Conservation (phyloP, 345 rosid genomes). For the Heritiera fomes region DNA sequence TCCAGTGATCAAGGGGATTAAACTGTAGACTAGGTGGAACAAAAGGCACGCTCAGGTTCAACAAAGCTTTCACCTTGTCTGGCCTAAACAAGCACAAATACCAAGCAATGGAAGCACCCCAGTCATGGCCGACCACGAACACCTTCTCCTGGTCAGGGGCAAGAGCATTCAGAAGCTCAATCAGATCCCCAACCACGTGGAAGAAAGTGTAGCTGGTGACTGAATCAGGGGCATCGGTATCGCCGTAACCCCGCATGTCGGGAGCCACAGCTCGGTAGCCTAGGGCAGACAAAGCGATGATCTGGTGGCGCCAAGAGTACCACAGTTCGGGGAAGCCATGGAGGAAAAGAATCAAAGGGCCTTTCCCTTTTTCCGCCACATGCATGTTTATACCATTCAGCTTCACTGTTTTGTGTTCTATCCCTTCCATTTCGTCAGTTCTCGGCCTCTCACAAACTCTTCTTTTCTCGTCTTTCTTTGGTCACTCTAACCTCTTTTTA, state of each 20-base stretch:
- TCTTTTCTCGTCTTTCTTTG: too few relatives aligned
- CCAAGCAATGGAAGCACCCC: constrained; percentile 71
- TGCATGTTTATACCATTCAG: constrained; percentile 32
- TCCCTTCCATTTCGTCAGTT: constrained; percentile 9
- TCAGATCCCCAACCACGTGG: constrained; percentile 52
- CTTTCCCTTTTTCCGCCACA: constrained; percentile 55
- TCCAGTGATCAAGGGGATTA: constrained; percentile 33
- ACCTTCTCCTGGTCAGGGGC: constrained; percentile 37
- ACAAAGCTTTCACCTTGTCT: constrained; percentile 52
- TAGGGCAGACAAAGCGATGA: constrained; percentile 43
- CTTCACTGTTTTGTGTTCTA: constrained; percentile 10
- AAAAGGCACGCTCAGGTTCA: constrained; percentile 50
- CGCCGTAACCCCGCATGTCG: constrained; percentile 65
- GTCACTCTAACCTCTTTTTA: too few relatives aligned
- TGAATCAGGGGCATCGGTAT: constrained; percentile 51
- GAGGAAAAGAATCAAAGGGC: constrained; percentile 55
- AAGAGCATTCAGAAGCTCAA: constrained; percentile 40
- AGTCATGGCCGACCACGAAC: constrained; percentile 65
- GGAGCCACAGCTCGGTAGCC: constrained; percentile 75
- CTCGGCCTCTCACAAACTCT: neutral
- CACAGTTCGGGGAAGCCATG: constrained; percentile 79
- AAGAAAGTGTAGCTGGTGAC: constrained; percentile 45
- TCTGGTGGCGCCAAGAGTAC: constrained; percentile 79
- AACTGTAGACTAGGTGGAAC: constrained; percentile 33
- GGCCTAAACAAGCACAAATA: constrained; percentile 50